Evolutionary conservation across 371 early-diverging fungal genomes (phyloP).

Genomic region (Mucor indicus): DNA sequence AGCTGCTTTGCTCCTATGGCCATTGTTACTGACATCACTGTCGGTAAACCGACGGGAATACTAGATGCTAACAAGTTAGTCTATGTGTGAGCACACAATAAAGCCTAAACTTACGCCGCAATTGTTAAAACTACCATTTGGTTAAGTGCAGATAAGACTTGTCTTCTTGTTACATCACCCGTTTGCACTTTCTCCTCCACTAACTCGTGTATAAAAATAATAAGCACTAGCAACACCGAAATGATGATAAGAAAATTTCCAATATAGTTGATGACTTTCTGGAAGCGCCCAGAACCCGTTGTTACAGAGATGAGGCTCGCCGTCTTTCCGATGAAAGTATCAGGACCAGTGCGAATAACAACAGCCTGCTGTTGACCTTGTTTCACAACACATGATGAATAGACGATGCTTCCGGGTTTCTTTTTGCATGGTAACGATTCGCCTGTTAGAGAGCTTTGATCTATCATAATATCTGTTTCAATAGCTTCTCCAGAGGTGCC

Average conservation of each 20-base stretch:
- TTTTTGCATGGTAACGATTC: conserved; percentile 87
- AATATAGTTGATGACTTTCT: conserved; percentile 80
- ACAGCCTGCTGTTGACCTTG: conserved; percentile 85
- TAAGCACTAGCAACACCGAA: conserved; percentile 70
- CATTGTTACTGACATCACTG: conserved; percentile 95
- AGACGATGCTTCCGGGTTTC: conserved; percentile 74
- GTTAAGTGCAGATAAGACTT: conserved; percentile 66
- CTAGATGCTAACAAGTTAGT: too few relatives aligned
- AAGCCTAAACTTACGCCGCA: conserved; percentile 29
- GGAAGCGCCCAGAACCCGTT: conserved; percentile 81
- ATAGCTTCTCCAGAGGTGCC: conserved; percentile 76
- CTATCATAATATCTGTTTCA: conserved; percentile 77
- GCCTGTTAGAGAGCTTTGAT: conserved; percentile 93
- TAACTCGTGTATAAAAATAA: conserved; percentile 75
- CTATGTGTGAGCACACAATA: too few relatives aligned
- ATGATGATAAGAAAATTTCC: conserved; percentile 79
- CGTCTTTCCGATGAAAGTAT: conserved; percentile 91
- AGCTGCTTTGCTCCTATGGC: conserved; percentile 90
- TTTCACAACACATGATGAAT: conserved; percentile 82
- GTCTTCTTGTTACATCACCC: conserved; percentile 33
- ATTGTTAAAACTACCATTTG: conserved; percentile 56
- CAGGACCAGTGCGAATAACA: conserved; percentile 82
- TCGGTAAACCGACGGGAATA: conserved; percentile 94
- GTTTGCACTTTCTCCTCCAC: conserved; percentile 33
- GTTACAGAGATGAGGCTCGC: conserved; percentile 87